These are phyloP conservation scores for Graphiopsis chlorocephala DNA, from an alignment of 2,329 filamentous ascomycete genomes.

Conservation along the genomic window DNA sequence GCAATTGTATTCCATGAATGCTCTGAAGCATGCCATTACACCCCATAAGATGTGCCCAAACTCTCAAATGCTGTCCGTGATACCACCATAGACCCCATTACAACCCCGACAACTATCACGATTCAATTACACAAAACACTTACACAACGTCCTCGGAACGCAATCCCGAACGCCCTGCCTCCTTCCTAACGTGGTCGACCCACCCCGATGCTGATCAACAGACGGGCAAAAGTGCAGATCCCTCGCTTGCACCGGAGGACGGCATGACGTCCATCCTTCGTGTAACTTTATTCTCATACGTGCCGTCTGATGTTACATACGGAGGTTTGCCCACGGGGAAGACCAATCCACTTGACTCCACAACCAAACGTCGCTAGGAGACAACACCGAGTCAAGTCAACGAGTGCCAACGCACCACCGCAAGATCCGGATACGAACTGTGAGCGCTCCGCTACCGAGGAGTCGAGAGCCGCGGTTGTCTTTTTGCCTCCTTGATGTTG, in stretches of 20 bases:
- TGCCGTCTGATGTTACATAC: neutral
- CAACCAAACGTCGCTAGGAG: neutral
- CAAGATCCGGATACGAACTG: neutral
- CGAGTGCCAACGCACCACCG: neutral
- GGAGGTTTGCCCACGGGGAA: neutral
- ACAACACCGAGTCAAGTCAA: too few species aligned
- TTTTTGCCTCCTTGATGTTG: neutral
- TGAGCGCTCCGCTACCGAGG: neutral
- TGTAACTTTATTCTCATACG: neutral
- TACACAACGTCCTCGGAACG: neutral
- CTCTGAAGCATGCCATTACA: neutral
- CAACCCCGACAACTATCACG: neutral
- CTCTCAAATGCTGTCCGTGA: neutral
- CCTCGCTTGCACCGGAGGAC: neutral
- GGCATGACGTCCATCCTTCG: neutral
- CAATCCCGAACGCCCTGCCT: neutral
- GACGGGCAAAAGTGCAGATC: neutral
- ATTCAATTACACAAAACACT: neutral
- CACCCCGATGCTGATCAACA: neutral
- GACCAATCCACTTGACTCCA: neutral
- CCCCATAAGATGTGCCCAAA: neutral
- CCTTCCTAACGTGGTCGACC: neutral
- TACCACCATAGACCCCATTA: neutral
- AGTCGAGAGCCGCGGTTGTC: neutral
- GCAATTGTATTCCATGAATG: neutral